Conservation (phyloP, 192 early-diverging fungal genomes). For the Linnemannia hyalina region DNA sequence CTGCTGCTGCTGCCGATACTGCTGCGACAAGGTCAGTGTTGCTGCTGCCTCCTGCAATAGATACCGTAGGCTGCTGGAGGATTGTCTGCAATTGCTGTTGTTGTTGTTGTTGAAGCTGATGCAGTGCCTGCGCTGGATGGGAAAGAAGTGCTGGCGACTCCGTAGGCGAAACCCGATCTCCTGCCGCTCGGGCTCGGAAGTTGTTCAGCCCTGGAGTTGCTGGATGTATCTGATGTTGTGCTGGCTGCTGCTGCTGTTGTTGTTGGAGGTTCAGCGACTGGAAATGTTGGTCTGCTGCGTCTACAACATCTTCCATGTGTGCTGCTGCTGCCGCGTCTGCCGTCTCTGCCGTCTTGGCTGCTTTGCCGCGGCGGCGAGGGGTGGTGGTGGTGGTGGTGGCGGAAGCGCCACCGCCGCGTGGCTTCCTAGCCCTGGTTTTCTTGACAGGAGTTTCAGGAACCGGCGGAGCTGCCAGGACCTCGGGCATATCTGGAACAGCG, state of each 20-base stretch:
- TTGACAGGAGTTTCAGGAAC: background rate
- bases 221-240: constrained; percentile 14
- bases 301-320: background rate
- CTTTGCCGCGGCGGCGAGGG: background rate
- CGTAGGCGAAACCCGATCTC: background rate
- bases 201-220: constrained; percentile 14
- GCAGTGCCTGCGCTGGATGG: background rate
- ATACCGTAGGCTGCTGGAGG: background rate
- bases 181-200: background rate
- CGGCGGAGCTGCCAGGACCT: background rate
- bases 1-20: background rate
- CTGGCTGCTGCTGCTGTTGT: constrained; percentile 2
- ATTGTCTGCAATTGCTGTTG: background rate
- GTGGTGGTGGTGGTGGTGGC: background rate
- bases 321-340: constrained; percentile 6
- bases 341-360: background rate
- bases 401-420: background rate
- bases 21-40: background rate
- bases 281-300: background rate
- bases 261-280: background rate
- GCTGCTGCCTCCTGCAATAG: background rate
- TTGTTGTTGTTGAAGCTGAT: background rate
- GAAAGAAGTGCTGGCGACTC: background rate
- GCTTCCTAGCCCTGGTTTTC: background rate
- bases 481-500: background rate